A percentile compares a stretch with the other conserved stretches of the same genome.
Evolutionary conservation across 2,329 filamentous ascomycete genomes (phyloP).

Genomic region (Chaetomium sp.): DNA sequence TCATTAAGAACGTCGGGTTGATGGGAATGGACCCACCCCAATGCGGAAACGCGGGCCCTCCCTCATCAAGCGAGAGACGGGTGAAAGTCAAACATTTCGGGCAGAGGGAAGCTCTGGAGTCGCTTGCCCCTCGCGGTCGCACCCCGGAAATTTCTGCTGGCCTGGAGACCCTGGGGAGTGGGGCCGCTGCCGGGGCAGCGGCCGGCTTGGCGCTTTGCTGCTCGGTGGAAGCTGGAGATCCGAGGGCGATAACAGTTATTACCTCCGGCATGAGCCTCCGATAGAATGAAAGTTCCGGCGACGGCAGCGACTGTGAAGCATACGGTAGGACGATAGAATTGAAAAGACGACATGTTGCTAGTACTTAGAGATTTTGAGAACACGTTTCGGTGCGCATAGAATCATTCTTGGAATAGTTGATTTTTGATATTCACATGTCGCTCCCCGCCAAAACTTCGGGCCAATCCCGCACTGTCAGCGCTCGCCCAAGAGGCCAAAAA

Average conservation of each 20-base stretch:
- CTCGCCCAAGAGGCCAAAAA: neutral
- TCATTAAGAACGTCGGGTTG: no score
- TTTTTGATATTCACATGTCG: neutral
- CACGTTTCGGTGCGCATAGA: neutral
- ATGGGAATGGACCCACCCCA: no score
- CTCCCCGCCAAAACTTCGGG: slow-evolving; percentile 2
- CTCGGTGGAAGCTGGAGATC: slow-evolving; percentile 25
- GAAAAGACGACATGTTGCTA: neutral
- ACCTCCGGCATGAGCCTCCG: slow-evolving; percentile 15
- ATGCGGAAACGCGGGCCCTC: no score
- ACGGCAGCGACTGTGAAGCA: neutral
- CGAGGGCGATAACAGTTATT: slow-evolving; percentile 24
- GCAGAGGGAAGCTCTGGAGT: slow-evolving; percentile 5
- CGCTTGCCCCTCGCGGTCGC: no score
- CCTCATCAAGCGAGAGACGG: no score
- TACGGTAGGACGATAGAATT: neutral
- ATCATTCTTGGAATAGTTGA: neutral
- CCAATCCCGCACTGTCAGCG: neutral
- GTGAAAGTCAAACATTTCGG: slow-evolving; percentile 2
- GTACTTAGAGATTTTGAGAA: neutral
- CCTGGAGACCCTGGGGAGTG: slow-evolving; percentile 23
- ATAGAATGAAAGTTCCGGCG: slow-evolving; percentile 10
- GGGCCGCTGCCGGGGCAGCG: slow-evolving; percentile 17
- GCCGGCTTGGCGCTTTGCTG: slow-evolving; percentile 16
- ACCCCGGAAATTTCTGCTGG: slow-evolving; percentile 21